Base-by-base conservation (phyloP, 2,329 filamentous ascomycete species). In the Fusarium nurragi region DNA sequence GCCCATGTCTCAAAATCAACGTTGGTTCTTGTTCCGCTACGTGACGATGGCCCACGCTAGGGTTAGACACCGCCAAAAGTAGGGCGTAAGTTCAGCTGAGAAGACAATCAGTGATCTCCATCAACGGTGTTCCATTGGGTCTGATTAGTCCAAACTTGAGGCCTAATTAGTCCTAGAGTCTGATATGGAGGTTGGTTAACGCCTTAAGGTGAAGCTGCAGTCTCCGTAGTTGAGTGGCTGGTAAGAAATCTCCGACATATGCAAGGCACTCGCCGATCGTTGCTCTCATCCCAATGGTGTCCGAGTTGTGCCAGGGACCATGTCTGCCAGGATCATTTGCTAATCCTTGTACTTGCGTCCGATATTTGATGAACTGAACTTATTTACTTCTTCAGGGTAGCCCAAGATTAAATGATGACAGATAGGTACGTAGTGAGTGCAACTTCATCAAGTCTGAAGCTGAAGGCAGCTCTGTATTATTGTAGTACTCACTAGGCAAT, bases 181-280 rank as follows among this genome's bases (percentile, higher is more conserved):
- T 25, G 41, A 19, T 46, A 13, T 25, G 44, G 41, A 55, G 49
- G 48, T 18, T 44, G 34, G 49, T n/a, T 34, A 34, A n/a, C 16
- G 8, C n/a, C 32, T 56, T 12, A 23, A 28, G 21, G 18, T 30
- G 58, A 61, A 54, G 43, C 38, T 61, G 43, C 22, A 36, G 25
- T 38, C 21, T 13, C 14, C 14, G 21, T 44, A 38, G 38, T 25
- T 25, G 32, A 54, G 36, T 61, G 37, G 34, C 58, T 61, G 43
- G 38, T 36, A 23, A 43, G 39, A 61, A 56, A 47, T 55, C 41
- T 41, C 41, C 38, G 19, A 28, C 22, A 44, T 51, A 49, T 61
- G 38, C 43, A 55, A 54, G 55, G 43, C 22, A 38, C 43, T 41
- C 26, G 25, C 40, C 36, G 40, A 54, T 60, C 57, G n/a, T 28